Base-by-base conservation (phyloP, 208 protist species). In the Naegleria lovaniensis region DNA sequence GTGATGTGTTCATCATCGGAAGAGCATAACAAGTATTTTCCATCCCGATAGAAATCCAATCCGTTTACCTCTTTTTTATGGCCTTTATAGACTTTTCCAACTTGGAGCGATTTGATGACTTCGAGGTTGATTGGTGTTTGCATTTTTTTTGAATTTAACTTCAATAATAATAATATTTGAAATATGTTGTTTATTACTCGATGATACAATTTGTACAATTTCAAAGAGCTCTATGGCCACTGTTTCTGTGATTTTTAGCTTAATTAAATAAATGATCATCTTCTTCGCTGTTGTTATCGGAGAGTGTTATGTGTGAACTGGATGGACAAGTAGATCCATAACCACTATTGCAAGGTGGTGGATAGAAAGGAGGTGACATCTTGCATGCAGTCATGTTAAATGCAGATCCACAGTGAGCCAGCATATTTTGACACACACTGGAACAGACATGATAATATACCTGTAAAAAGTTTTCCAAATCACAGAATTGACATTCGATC, bases 31-130 rank as follows among this genome's bases (percentile, higher is more conserved):
- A 79, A 16, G 1, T n/a, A 90, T 29, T 79, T 51, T 41, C 87
- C 87, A 90, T 90, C 87, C 13, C 39, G 16, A 79, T 6, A 90
- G 59, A 83, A 90, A 51, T 79, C n/a, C 5, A 90, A 41, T 51
- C 48, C 59, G 83, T 90, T 90, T 2, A 90, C 83, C 33, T 90
- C 85, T 67, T 89, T 89, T 25, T 19, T 36, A 9, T 79, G 16
- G 2, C 29, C 67, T 79, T 79, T 79, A 79, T 79, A 36, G 16
- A 79, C 67, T 79, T 79, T 79, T 36, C 29, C 67, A 36, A 79
- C 6, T 36, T 33, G 25, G 6, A 79, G n/a, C 29, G 67, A 79
- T 79, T 79, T 79, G 13, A 67, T 29, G 11, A 67, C 55, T 15
- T 67, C 22, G 22, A 67, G 11, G 55, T 67, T 67, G 55, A 67